A percentile compares a stretch with the other conserved stretches of the same genome.
phyloP scores from a whole-genome alignment of 495 filamentous ascomycete species.

The Cryomyces minteri region DNA sequence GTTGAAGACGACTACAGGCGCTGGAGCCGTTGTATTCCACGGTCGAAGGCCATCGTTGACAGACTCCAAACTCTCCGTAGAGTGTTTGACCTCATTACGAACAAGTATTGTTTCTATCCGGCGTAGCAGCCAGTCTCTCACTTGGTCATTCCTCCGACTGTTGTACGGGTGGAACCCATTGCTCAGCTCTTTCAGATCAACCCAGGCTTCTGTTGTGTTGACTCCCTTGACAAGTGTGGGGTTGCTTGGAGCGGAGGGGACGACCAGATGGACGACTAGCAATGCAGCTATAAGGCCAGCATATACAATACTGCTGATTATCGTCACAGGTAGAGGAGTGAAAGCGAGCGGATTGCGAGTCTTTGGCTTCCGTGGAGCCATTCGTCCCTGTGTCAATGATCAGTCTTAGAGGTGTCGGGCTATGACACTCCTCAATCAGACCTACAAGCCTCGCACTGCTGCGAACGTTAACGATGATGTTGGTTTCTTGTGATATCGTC shows the following conservation, averaged over 20 bases:
- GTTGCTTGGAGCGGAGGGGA: constrained; percentile 48
- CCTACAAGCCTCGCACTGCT: no score
- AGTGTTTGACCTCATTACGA: constrained; percentile 27
- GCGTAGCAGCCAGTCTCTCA: constrained; percentile 56
- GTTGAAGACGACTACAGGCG: constrained; percentile 47
- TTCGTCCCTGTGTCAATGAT: background rate
- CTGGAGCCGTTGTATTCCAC: background rate
- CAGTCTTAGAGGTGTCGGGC: no score
- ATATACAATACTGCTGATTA: constrained; percentile 19
- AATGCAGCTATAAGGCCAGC: constrained; percentile 26
- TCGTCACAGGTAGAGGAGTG: constrained; percentile 23
- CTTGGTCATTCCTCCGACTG: constrained; percentile 58
- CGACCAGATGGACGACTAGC: constrained; percentile 52
- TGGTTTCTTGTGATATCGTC: no score
- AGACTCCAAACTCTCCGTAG: background rate
- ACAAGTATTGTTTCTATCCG: constrained; percentile 51
- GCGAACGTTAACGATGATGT: no score
- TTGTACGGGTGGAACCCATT: constrained; percentile 76
- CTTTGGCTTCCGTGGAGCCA: constrained; percentile 5
- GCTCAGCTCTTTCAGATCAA: constrained; percentile 60
- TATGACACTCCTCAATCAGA: no score
- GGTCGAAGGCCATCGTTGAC: constrained; percentile 1
- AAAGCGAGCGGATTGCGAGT: constrained; percentile 40
- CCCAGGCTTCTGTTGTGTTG: constrained; percentile 72
- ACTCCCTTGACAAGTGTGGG: constrained; percentile 35